phyloP scores from a whole-genome alignment of 148 eudicot species.

The Camellia sinensis region DNA sequence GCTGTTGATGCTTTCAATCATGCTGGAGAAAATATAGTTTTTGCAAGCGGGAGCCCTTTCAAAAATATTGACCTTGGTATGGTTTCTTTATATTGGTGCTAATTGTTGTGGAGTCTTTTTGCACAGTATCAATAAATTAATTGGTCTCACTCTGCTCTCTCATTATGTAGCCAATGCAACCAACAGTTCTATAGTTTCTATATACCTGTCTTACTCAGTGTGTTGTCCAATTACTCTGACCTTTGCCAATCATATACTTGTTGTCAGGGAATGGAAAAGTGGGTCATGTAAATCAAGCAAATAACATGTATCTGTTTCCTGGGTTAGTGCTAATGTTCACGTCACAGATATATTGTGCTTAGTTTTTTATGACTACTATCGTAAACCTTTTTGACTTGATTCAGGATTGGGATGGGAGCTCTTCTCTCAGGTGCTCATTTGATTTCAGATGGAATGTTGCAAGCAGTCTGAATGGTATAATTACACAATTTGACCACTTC shows the following conservation, averaged over 20 bases:
- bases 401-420: not conserved
- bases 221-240: not conserved
- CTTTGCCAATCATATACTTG: not conserved
- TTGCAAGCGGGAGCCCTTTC: no score
- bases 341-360: slow-evolving; percentile 3
- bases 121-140: not conserved
- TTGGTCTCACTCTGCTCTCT: not conserved
- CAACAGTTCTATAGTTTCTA: not conserved
- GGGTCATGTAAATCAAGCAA: slow-evolving; percentile 97
- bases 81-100: no score
- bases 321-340: slow-evolving; percentile 57
- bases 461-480: no score
- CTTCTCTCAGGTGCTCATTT: no score
- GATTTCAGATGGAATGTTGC: no score
- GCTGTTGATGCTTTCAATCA: no score
- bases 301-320: slow-evolving; percentile 97
- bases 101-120: no score
- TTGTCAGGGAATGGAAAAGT: slow-evolving; percentile 79
- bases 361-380: not conserved
- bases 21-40: no score
- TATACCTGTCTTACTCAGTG: not conserved
- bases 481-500: no score
- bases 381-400: slow-evolving; percentile 25
- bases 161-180: not conserved
- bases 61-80: no score